Evolutionary conservation across 768 basidiomycete species (phyloP).

Genomic region (Serendipita vermifera): DNA sequence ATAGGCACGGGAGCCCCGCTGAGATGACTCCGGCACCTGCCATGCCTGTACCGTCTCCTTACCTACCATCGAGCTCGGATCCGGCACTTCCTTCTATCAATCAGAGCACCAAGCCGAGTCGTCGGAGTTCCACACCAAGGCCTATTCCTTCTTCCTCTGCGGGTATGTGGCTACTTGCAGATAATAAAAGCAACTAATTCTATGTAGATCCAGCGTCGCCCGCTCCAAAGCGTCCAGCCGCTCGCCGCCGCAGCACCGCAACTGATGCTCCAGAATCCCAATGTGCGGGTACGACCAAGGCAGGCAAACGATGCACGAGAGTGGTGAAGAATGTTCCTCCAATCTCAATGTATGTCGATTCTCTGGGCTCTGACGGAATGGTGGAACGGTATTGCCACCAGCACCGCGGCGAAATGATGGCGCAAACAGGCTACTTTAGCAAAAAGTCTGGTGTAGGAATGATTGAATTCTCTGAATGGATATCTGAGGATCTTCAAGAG

Average conservation of each 20-base stretch:
- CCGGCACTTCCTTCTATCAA: not conserved
- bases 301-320: constrained; percentile 48
- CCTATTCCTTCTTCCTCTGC: constrained; percentile 17
- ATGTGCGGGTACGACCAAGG: constrained; percentile 54
- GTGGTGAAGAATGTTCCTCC: constrained; percentile 36
- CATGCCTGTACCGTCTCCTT: not conserved
- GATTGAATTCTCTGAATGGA: constrained; percentile 52
- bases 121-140: constrained; percentile 17
- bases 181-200: too few species aligned
- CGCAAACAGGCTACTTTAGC: constrained; percentile 45
- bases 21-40: not conserved
- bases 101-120: too few species aligned
- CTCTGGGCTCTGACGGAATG: constrained; percentile 10
- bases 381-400: constrained; percentile 14
- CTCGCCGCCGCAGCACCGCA: constrained; percentile 12
- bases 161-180: too few species aligned
- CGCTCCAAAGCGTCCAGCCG: constrained; percentile 10
- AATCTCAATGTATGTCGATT: constrained; percentile 12
- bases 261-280: constrained; percentile 26
- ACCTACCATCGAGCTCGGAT: not conserved
- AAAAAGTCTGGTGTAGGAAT: constrained; percentile 33
- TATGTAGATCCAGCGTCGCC: constrained; percentile 17
- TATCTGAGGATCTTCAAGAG: constrained; percentile 47
- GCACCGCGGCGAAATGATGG: constrained; percentile 31
- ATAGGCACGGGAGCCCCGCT: too few species aligned